Percentiles rank a stretch among this genome's conserved stretches.
Evolutionary conservation across 371 early-diverging fungal genomes (phyloP).

Genomic region (Rhizopus delemar): DNA sequence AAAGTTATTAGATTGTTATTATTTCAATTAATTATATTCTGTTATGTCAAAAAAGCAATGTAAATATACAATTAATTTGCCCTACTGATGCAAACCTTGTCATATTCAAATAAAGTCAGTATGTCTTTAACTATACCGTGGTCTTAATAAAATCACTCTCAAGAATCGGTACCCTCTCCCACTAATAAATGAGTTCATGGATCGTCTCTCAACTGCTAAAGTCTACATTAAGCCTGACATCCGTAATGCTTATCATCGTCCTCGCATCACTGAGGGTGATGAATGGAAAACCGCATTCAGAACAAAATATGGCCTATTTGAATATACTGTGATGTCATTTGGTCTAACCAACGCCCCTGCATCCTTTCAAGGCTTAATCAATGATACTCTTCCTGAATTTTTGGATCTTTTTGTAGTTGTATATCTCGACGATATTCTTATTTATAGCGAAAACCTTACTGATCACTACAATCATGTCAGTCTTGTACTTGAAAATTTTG

Average conservation of each 20-base stretch:
- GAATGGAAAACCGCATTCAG: conserved; percentile 12
- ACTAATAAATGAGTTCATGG: conserved; percentile 26
- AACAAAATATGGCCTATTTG: conserved; percentile 36
- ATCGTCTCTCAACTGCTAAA: conserved; percentile 12
- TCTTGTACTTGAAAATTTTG: conserved; percentile 34
- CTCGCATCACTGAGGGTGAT: conserved; percentile 19
- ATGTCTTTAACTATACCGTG: conserved; percentile 30
- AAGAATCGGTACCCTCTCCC: conserved; percentile 38
- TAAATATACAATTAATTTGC: too few relatives aligned
- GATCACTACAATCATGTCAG: conserved; percentile 43
- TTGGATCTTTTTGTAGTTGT: conserved; percentile 38
- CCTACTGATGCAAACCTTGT: too few relatives aligned
- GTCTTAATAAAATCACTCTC: conserved; percentile 40
- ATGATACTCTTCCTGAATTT: conserved; percentile 31
- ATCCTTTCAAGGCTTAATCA: conserved; percentile 46
- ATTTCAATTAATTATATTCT: too few relatives aligned
- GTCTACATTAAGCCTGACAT: conserved; percentile 38
- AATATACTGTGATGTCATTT: conserved; percentile 53
- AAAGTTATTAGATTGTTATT: too few relatives aligned
- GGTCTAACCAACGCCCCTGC: conserved; percentile 55
- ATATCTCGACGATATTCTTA: conserved; percentile 51
- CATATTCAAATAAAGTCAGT: too few relatives aligned
- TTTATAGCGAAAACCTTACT: conserved; percentile 39
- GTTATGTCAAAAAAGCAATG: too few relatives aligned
- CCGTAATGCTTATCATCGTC: conserved; percentile 35